Percentiles rank a stretch among this genome's conserved stretches.
Evolutionary conservation across 768 basidiomycete species (phyloP).

Genomic region (Termitomyces bulborhizus): DNA sequence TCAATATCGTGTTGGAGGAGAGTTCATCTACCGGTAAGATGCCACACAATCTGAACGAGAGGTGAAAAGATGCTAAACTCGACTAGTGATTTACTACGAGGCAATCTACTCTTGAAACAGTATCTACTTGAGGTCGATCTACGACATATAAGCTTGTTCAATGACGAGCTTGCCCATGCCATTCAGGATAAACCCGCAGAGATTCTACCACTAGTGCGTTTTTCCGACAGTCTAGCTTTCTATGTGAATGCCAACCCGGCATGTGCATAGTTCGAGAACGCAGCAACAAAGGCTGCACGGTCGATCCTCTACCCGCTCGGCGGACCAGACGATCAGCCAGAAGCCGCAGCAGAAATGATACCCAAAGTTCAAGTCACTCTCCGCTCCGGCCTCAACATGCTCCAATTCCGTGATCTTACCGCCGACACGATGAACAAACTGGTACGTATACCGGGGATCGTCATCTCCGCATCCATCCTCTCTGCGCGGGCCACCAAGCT

Average conservation of each 20-base stretch:
- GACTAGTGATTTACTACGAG: conserved; percentile 76
- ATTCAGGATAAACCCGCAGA: conserved; percentile 89
- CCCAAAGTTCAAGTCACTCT: conserved; percentile 81
- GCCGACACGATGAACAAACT: conserved; percentile 95
- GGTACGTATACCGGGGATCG: conserved; percentile 95
- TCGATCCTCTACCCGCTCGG: conserved; percentile 78
- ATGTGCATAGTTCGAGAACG: conserved; percentile 78
- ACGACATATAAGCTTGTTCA: conserved; percentile 71
- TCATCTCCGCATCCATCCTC: conserved; percentile 93
- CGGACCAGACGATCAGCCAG: conserved; percentile 35
- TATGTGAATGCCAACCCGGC: background rate
- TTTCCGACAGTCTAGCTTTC: background rate
- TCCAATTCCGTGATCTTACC: conserved; percentile 89
- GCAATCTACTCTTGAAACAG: conserved; percentile 84
- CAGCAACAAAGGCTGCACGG: conserved; percentile 79
- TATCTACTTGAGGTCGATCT: conserved; percentile 85
- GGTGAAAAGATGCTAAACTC: conserved; percentile 11
- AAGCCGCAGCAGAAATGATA: conserved; percentile 35
- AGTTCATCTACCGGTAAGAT: conserved; percentile 84
- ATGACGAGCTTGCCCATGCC: conserved; percentile 89
- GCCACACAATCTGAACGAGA: background rate
- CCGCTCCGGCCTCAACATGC: conserved; percentile 85
- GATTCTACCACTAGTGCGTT: conserved; percentile 74
- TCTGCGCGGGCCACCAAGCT: conserved; percentile 91
- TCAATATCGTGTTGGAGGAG: conserved; percentile 82